Evolutionary conservation across 2,329 filamentous ascomycete genomes (phyloP), one percentile per base, ranked within the genome.

Genomic region (Cyclaneusma minus): DNA sequence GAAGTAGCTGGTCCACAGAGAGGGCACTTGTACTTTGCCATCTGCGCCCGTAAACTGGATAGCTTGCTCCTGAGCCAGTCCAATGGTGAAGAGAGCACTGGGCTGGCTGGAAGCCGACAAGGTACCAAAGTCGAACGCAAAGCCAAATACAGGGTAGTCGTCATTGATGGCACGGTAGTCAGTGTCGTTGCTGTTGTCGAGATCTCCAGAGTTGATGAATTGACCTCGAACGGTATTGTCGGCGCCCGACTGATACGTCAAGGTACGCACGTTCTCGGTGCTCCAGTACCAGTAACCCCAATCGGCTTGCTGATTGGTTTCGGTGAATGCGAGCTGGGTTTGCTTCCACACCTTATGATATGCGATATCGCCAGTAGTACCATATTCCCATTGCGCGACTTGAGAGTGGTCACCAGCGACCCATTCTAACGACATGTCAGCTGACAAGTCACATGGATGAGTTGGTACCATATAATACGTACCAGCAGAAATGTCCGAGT

Each of bases 221-320:
- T 62, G 58, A 27, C 60, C 60, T 26, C 83, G 68, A 9, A 91
- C 62, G n/a, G 55, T 40, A 3, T 54, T 57, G 27, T 83, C 79
- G 6, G 61, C 59, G 14, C 80, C 82, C 29, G 67, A 75, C 48
- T 85, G 71, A 43, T 74, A 78, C n/a, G 64, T 69, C 13, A 72
- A 54, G 13, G 60, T 60, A 12, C 49, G 43, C 9, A 60, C 46
- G 28, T 62, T 56, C 14, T 70, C 66, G 3, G 68, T 83, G 8
- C 76, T 72, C 48, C 84, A 83, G 49, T 80, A 73, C 54, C 85
- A 67, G 26, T 67, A 72, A 3, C 83, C 83, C 83, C 83, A 92
- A 53, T 83, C 76, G 0, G 80, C 66, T 37, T 76, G 72, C 41
- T 91, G 75, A 21, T 54, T 54, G 8, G 55, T 54, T 45, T 92